A percentile compares a stretch with the other conserved stretches of the same genome.
phyloP scores from a whole-genome alignment of 108 stramenopile genomes.

The Cyclotella sp. region DNA sequence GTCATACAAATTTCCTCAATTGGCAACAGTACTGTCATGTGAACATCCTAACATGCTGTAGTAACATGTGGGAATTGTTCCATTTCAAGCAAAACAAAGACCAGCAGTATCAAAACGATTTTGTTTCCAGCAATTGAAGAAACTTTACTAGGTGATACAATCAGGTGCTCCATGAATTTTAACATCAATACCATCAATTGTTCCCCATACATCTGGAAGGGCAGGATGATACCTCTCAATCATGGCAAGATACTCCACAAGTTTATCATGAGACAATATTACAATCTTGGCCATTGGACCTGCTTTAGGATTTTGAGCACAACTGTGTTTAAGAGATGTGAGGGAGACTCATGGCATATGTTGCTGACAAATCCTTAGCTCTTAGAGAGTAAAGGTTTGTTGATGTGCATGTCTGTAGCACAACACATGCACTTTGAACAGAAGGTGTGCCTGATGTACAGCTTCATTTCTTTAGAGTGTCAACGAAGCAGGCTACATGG shows the following conservation, averaged over 20 bases:
- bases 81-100: constrained; percentile 50
- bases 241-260: background rate
- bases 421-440: too few relatives aligned
- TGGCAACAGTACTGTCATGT: constrained; percentile 39
- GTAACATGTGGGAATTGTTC: constrained; percentile 26
- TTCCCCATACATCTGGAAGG: background rate
- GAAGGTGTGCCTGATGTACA: too few relatives aligned
- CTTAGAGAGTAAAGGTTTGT: too few relatives aligned
- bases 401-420: too few relatives aligned
- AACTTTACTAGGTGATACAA: background rate
- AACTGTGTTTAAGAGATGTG: too few relatives aligned
- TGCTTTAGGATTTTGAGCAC: background rate
- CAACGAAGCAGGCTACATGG: too few relatives aligned
- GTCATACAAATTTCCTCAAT: constrained; percentile 37
- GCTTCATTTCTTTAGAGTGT: too few relatives aligned
- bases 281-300: background rate
- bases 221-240: background rate
- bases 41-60: constrained; percentile 37
- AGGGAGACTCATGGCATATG: too few relatives aligned
- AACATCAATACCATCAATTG: background rate
- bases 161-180: background rate
- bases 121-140: background rate
- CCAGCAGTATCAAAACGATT: background rate
- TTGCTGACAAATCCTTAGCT: too few relatives aligned
- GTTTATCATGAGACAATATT: background rate